A percentile compares a stretch with the other conserved stretches of the same genome.
These are phyloP conservation scores for Carex pumila DNA, from an alignment of 176 grass and related monocot genomes.

Conservation along the genomic window DNA sequence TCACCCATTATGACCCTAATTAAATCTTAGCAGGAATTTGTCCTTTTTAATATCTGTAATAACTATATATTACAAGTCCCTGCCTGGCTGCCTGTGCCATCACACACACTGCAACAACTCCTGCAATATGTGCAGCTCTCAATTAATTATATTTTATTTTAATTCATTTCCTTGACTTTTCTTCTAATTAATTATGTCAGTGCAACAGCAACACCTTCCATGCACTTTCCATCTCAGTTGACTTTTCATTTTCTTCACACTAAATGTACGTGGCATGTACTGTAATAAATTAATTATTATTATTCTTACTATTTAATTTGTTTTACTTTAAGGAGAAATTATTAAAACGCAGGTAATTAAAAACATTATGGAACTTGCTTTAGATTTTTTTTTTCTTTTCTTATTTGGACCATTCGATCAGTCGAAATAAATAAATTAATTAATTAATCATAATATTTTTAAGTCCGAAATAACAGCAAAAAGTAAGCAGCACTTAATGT, in stretches of 20 bases:
- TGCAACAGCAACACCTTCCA: neutral
- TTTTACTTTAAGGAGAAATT: neutral
- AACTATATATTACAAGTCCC: neutral
- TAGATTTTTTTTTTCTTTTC: too few species aligned
- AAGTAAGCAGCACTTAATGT: too few species aligned
- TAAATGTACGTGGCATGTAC: neutral
- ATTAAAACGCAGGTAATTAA: too few species aligned
- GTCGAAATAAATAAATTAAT: too few species aligned
- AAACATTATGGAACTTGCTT: too few species aligned
- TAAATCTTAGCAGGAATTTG: conserved; percentile 12
- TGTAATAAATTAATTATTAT: neutral
- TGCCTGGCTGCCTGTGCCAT: neutral
- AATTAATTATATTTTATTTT: too few species aligned
- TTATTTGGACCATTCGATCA: too few species aligned
- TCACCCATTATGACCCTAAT: conserved; percentile 1
- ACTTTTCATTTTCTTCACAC: neutral
- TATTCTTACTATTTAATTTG: neutral
- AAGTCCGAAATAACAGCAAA: too few species aligned
- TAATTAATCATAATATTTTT: too few species aligned
- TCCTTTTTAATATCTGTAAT: neutral
- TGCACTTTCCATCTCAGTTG: conserved; percentile 9
- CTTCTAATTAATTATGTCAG: neutral
- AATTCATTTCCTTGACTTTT: neutral
- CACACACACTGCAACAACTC: neutral
- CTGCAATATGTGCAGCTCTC: neutral